Evolutionary conservation across 257 asterid species (phyloP), one percentile per base, ranked within the genome.

Genomic region (Fraxinus americana): DNA sequence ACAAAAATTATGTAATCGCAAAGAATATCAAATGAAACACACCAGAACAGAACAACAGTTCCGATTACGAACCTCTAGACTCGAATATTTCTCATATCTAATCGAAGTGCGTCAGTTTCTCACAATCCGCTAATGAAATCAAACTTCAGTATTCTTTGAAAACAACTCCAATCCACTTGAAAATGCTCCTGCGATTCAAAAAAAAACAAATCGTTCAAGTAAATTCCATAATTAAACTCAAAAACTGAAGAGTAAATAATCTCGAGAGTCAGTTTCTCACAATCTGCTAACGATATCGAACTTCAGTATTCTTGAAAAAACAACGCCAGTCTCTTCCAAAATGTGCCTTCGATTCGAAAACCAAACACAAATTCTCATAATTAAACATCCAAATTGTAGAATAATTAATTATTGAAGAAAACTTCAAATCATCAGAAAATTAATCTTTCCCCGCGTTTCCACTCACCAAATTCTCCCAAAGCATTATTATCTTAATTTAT

Each of bases 391-490:
- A 57, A 35, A 78, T 75, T 67, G 27, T 76, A 71, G 70, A 52
- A 74, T n/a, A 50, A 66, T 63, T 34, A 50, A 4, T 13, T 48
- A 14, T 48, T 48, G 61, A 48, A 76, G 10, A 43, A 38, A 38
- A 35, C 59, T 72, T 68, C 6, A 74, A 32, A 80, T 76, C 79
- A 41, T 74, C 80, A 21, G 39, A 52, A 78, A 12, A 73, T 76
- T 45, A 77, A 72, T 57, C 68, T 72, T 71, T 70, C 89, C 72
- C 85, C 50, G 52, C 89, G 88, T 89, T 90, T 81, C 80, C 86
- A 87, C 88, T 75, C 82, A 88, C 89, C 89, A 35, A n/a, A 79
- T 30, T 70, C 43, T 67, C 76, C 35, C 17, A 23, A 9, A 19
- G 52, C 45, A 73, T 43, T 65, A 63, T 63, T 17, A 63, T 72